Conservation (phyloP, 371 early-diverging fungal genomes). For the Mucor circinelloides region DNA sequence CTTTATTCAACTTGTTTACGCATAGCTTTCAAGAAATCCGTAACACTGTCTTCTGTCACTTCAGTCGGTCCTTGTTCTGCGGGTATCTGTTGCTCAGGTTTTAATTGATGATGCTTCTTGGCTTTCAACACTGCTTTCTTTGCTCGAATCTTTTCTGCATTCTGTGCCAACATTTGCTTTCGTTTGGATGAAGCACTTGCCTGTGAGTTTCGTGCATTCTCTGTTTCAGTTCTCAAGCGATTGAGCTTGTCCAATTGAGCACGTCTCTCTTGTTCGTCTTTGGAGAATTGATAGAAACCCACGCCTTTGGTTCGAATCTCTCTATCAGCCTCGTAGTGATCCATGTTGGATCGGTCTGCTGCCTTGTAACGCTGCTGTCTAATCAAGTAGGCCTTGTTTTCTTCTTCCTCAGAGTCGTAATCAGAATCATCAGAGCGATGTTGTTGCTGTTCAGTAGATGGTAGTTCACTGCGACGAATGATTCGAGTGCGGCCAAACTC, state of each 20-base stretch:
- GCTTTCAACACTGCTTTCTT: constrained; percentile 37
- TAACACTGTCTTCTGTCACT: constrained; percentile 37
- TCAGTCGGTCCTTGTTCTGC: not conserved
- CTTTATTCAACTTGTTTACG: constrained; percentile 27
- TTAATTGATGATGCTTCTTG: constrained; percentile 24
- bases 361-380: constrained; percentile 9
- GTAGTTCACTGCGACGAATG: constrained; percentile 66
- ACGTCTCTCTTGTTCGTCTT: constrained; percentile 68
- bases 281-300: constrained; percentile 74
- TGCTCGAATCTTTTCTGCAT: constrained; percentile 49
- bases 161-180: constrained; percentile 49
- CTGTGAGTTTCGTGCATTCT: constrained; percentile 43
- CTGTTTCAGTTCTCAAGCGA: constrained; percentile 57
- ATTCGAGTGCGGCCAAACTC: constrained; percentile 82
- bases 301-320: constrained; percentile 78
- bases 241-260: constrained; percentile 68
- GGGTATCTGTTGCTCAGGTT: constrained; percentile 11
- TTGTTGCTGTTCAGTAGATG: constrained; percentile 20
- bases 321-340: constrained; percentile 57
- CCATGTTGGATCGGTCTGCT: constrained; percentile 31
- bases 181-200: constrained; percentile 48
- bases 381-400: not conserved
- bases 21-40: constrained; percentile 31
- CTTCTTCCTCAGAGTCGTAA: not conserved
- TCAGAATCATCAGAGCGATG: constrained; percentile 11